These are phyloP conservation scores for Truncatella angustata DNA, from an alignment of 2,329 filamentous ascomycete species.

Conservation along the genomic window DNA sequence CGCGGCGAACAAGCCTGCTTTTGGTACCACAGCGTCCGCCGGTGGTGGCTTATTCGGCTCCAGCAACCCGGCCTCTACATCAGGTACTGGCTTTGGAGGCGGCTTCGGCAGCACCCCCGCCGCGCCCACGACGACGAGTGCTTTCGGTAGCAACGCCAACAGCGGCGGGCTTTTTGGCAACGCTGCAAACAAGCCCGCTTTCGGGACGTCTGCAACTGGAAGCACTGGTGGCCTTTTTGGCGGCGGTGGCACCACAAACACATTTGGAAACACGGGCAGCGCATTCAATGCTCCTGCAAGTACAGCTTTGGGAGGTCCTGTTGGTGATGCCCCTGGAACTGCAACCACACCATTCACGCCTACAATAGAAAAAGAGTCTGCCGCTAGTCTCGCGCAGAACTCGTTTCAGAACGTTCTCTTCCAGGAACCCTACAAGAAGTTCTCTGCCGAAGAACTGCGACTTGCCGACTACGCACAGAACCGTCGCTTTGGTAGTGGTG, in stretches of 20 bases:
- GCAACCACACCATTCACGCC: constrained; percentile 67
- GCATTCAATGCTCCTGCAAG: constrained; percentile 46
- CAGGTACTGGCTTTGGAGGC: constrained; percentile 23
- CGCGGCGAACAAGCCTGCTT: constrained; percentile 17
- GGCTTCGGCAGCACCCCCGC: constrained; percentile 33
- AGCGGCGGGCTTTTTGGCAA: constrained; percentile 26
- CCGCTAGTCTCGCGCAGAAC: constrained; percentile 51
- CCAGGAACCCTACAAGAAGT: constrained; percentile 80
- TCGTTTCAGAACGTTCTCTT: constrained; percentile 79
- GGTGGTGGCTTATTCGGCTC: constrained; percentile 35
- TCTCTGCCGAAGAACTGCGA: constrained; percentile 81
- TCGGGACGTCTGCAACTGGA: constrained; percentile 44
- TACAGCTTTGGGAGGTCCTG: constrained; percentile 47
- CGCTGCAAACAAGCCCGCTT: constrained; percentile 43
- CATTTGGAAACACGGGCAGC: constrained; percentile 35
- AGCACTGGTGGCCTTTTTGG: constrained; percentile 48
- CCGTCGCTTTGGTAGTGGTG: constrained; percentile 77
- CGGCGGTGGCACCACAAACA: constrained; percentile 24
- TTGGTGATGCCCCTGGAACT: constrained; percentile 66
- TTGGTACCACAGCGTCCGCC: constrained; percentile 29
- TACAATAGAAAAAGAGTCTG: constrained; percentile 68
- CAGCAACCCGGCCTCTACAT: constrained; percentile 13
- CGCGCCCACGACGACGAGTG: constrained; percentile 33
- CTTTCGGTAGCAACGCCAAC: constrained; percentile 32
- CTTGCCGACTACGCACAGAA: constrained; percentile 87